Conservation (phyloP, 2,329 filamentous ascomycete species). For the Exophiala spinifera region DNA sequence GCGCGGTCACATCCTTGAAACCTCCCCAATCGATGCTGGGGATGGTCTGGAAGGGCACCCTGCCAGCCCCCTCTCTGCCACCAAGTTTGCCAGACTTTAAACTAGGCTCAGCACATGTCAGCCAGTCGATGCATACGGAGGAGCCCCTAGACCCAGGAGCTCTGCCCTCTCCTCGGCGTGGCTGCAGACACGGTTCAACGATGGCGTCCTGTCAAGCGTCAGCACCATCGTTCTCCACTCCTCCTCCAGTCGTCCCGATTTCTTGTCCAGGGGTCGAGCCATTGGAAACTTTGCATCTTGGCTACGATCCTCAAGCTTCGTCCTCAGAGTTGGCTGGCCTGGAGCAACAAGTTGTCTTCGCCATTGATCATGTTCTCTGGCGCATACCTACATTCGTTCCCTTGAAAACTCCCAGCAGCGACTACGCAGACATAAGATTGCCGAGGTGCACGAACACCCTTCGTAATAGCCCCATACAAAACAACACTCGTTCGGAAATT, state of each 20-base stretch:
- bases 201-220: slow-evolving; percentile 22
- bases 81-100: slow-evolving; percentile 13
- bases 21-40: slow-evolving; percentile 23
- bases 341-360: slow-evolving; percentile 42
- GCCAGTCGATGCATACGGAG: slow-evolving; percentile 19
- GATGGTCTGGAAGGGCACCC: slow-evolving; percentile 4
- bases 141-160: slow-evolving; percentile 14
- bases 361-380: slow-evolving; percentile 30
- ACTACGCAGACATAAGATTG: slow-evolving; percentile 11
- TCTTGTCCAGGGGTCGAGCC: slow-evolving; percentile 21
- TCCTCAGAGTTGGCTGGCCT: slow-evolving; percentile 18
- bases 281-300: slow-evolving; percentile 21
- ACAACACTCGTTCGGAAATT: slow-evolving; percentile 24
- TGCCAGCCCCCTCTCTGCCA: slow-evolving; percentile 17
- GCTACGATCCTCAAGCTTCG: slow-evolving; percentile 19
- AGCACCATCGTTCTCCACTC: slow-evolving; percentile 6
- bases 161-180: slow-evolving; percentile 16
- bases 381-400: slow-evolving; percentile 20
- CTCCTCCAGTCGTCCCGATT: slow-evolving; percentile 15
- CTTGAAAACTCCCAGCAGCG: slow-evolving; percentile 5
- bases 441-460: neutral
- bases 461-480: slow-evolving; percentile 5
- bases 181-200: slow-evolving; percentile 11
- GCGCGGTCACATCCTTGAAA: slow-evolving; percentile 20
- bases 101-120: slow-evolving; percentile 11